phyloP scores from a whole-genome alignment of 257 asterid species.

The Ballota nigra region DNA sequence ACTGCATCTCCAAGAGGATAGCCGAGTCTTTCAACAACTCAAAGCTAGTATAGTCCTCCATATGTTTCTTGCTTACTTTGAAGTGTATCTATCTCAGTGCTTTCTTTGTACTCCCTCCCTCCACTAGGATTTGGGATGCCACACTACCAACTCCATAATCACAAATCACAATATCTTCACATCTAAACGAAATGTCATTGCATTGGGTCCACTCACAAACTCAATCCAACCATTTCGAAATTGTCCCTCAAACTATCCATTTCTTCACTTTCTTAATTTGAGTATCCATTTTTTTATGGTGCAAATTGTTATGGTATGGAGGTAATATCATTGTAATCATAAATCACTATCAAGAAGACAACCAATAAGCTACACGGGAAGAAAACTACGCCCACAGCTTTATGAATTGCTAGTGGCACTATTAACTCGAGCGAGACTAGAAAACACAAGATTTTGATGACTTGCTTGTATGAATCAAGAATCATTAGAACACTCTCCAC shows the following conservation, averaged over 20 bases:
- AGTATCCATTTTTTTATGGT: too few species aligned
- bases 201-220: too few species aligned
- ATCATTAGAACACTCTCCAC: constrained; percentile 23
- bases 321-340: too few species aligned
- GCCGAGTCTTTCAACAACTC: constrained; percentile 23
- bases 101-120: background rate
- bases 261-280: too few species aligned
- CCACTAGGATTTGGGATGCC: too few species aligned
- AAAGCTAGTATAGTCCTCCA: background rate
- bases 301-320: too few species aligned
- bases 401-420: background rate
- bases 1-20: constrained; percentile 52
- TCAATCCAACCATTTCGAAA: too few species aligned
- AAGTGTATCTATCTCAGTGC: background rate
- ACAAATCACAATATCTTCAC: too few species aligned
- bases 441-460: background rate
- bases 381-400: background rate
- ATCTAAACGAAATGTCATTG: too few species aligned
- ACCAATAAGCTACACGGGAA: background rate
- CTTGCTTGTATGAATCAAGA: constrained; percentile 13
- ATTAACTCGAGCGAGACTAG: background rate
- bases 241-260: too few species aligned
- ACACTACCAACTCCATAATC: too few species aligned
- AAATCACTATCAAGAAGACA: background rate
- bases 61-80: background rate